Conservation (phyloP, 2,329 filamentous ascomycete genomes). For the Sclerotiophoma versabilis region DNA sequence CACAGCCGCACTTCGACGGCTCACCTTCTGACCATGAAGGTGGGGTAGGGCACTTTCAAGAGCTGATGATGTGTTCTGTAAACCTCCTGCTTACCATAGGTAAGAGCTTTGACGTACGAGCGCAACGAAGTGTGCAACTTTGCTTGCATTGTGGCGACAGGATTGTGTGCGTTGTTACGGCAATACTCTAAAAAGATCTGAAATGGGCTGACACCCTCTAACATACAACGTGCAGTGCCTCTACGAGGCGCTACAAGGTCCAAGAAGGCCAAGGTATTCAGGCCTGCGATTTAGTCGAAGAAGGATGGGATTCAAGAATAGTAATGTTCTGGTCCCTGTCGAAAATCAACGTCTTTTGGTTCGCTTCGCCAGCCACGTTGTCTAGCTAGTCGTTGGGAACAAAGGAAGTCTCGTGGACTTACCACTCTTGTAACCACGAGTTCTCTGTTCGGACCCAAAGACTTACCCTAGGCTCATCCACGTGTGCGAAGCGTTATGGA, state of each 20-base stretch:
- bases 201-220: neutral
- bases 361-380: conserved; percentile 4
- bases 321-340: conserved; percentile 1
- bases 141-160: too few relatives aligned
- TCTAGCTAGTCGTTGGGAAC: neutral
- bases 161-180: neutral
- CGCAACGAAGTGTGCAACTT: neutral
- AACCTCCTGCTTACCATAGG: too few relatives aligned
- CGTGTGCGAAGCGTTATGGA: neutral
- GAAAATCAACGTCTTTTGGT: neutral
- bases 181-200: neutral
- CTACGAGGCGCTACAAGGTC: neutral
- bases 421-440: neutral
- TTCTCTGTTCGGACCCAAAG: neutral
- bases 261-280: neutral
- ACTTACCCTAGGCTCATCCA: neutral
- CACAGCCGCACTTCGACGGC: neutral
- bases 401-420: neutral
- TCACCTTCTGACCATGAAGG: neutral
- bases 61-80: too few relatives aligned
- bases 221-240: neutral
- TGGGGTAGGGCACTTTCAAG: neutral
- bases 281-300: neutral
- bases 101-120: too few relatives aligned
- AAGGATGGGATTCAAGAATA: neutral